Base-by-base conservation (phyloP, 1,284 basidiomycete species). In the Trichosporon sp. region DNA sequence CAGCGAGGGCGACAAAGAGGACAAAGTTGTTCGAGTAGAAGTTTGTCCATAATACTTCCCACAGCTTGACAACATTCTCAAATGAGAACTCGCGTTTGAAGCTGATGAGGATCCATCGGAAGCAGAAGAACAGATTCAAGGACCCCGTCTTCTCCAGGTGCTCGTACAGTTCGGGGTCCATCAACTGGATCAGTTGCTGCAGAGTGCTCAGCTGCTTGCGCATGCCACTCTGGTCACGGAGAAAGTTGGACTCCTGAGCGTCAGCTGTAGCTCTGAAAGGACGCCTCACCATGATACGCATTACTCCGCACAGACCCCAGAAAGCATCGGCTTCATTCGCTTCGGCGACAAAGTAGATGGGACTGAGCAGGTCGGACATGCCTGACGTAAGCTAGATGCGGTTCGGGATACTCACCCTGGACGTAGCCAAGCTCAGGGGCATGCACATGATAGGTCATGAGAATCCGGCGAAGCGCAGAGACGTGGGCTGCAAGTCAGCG, bases 151-250 rank as follows among this genome's bases (percentile, higher is more conserved):
- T 92, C 81, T 98, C 65, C 69, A 96, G 85, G 83, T 96, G 94
- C 63, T 90, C 88, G 81, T 94, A 96, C 32, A 98, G 84, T 78
- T 96, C 92, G 0, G 95, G 94, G 80, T 98, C 96, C 92, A 98
- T 96, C 40, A 96, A 88, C 19, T 89, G 88, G 56, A 99, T 92
- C 31, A 99, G 85, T 76, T 96, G 91, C 79, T 98, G 96, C 59
- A 99, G 85, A 5, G 92, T 92, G 56, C 91, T 88, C 21, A 99
- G 85, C 79, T 98, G 94, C 71, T 91, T 90, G 86, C 94, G 96
- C 96, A 99, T 99, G 2, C 97, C 96, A 73, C 91, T 93, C 82
- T 99, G 96, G 80, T 98, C 96, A n/a, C 93, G 89, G 54, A 93
- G 87, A 83, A 98, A 99, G 82, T 98, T 98, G 79, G 91, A 88